A percentile compares a stretch with the other conserved stretches of the same genome.
These are phyloP conservation scores for Euphorbia peplus DNA, from an alignment of 345 rosid genomes.

Conservation along the genomic window DNA sequence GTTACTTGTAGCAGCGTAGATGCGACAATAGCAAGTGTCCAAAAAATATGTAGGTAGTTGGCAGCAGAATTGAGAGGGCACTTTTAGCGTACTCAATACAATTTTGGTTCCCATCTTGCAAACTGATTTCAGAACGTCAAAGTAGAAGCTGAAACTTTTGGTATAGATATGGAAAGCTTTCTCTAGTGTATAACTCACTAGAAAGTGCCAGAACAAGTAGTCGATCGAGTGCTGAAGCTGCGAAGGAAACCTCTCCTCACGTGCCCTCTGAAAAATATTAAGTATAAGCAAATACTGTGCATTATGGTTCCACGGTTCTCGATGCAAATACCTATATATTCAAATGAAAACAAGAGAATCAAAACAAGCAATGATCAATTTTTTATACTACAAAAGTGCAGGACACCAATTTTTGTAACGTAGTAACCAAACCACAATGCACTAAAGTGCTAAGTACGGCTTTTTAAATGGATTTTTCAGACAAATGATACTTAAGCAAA, in stretches of 20 bases:
- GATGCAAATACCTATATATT: constrained; percentile 60
- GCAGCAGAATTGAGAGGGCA: constrained; percentile 60
- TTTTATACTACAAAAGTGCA: background rate
- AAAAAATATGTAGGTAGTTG: constrained; percentile 58
- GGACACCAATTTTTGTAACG: background rate
- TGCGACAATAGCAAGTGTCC: constrained; percentile 77
- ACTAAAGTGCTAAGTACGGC: background rate
- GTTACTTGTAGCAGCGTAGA: constrained; percentile 63
- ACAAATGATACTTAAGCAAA: constrained; percentile 10
- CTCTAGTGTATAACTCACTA: constrained; percentile 40
- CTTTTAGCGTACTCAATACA: constrained; percentile 49
- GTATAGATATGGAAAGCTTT: constrained; percentile 36
- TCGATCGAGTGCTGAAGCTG: constrained; percentile 47
- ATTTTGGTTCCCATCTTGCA: constrained; percentile 50
- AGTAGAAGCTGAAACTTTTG: constrained; percentile 84
- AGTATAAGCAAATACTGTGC: constrained; percentile 67
- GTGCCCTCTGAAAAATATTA: constrained; percentile 78
- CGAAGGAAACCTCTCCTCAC: constrained; percentile 78
- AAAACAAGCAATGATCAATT: constrained; percentile 1
- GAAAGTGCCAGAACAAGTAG: constrained; percentile 55
- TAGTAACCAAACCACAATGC: constrained; percentile 4
- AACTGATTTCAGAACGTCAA: constrained; percentile 74
- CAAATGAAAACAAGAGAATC: constrained; percentile 19
- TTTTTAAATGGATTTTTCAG: background rate
- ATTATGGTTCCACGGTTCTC: constrained; percentile 76